Conservation (phyloP, 495 filamentous ascomycete genomes). For the Barbatosphaeria neglecta region DNA sequence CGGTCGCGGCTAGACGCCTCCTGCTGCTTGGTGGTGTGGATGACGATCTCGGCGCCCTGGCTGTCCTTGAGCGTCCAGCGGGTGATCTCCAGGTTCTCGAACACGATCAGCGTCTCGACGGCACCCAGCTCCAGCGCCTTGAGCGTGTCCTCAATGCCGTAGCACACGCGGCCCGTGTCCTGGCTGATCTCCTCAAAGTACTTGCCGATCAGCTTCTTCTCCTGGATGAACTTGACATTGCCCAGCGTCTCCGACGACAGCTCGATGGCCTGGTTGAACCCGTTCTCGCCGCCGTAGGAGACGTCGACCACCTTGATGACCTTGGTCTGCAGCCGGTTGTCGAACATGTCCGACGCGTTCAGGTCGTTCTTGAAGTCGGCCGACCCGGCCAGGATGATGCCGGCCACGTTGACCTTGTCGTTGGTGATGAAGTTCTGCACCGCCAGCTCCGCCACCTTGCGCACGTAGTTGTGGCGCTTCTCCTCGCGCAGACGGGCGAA, state of each 20-base stretch:
- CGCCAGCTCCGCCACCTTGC: conserved; percentile 93
- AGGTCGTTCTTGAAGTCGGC: conserved; percentile 99
- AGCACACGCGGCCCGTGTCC: conserved; percentile 91
- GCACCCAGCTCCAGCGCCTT: conserved; percentile 96
- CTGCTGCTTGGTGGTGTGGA: conserved; percentile 83
- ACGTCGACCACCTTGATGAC: conserved; percentile 99
- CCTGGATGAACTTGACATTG: conserved; percentile 99
- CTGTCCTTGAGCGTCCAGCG: conserved; percentile 79
- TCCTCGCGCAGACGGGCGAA: conserved; percentile 99
- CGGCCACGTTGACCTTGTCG: conserved; percentile 95
- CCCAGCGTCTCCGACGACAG: conserved; percentile 88
- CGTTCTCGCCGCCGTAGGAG: conserved; percentile 96
- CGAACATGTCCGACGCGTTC: conserved; percentile 95
- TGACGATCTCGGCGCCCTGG: conserved; percentile 53
- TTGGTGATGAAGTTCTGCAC: conserved; percentile 97
- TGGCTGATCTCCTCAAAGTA: conserved; percentile 99
- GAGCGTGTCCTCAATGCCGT: conserved; percentile 93
- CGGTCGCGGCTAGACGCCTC: conserved; percentile 61
- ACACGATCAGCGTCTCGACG: conserved; percentile 91
- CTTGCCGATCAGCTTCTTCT: conserved; percentile 97
- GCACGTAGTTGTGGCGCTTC: conserved; percentile 98
- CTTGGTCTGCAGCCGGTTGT: conserved; percentile 77
- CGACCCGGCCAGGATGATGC: conserved; percentile 87
- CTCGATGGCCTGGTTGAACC: conserved; percentile 98
- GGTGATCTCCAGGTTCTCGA: conserved; percentile 88